Conservation (phyloP, 2,329 filamentous ascomycete species). For the Sarocladiaceae sp. region DNA sequence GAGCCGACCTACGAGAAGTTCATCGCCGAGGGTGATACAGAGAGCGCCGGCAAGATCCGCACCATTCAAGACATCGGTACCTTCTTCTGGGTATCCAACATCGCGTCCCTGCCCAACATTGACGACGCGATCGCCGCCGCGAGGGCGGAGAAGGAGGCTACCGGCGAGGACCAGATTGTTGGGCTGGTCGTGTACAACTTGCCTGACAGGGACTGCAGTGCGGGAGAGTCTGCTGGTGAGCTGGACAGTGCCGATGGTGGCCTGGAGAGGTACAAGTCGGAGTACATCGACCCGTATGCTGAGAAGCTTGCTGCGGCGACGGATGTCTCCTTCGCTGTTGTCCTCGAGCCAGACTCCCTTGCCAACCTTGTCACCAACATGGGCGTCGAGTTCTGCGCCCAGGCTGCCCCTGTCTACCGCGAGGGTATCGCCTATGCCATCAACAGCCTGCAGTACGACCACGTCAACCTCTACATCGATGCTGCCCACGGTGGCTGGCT, state of each 20-base stretch:
- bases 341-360: constrained; percentile 38
- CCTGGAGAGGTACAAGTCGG: constrained; percentile 31
- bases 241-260: constrained; percentile 29
- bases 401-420: constrained; percentile 30
- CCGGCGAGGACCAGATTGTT: constrained; percentile 31
- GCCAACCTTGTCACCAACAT: constrained; percentile 36
- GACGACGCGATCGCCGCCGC: constrained; percentile 32
- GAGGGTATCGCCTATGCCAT: constrained; percentile 37
- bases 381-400: constrained; percentile 28
- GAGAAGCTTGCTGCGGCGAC: constrained; percentile 28
- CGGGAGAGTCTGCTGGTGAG: constrained; percentile 35
- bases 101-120: constrained; percentile 29
- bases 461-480: constrained; percentile 35
- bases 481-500: constrained; percentile 38
- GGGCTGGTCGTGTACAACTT: constrained; percentile 39
- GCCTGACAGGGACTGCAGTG: constrained; percentile 38
- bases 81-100: constrained; percentile 36
- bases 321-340: constrained; percentile 35
- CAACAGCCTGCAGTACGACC: constrained; percentile 27
- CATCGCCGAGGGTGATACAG: constrained; percentile 25
- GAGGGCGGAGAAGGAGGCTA: constrained; percentile 26
- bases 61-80: constrained; percentile 33
- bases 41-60: constrained; percentile 30
- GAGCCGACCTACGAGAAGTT: constrained; percentile 31
- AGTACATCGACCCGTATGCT: constrained; percentile 32